Evolutionary conservation across 345 rosid species (phyloP).

Genomic region (Trapa bicornis): DNA sequence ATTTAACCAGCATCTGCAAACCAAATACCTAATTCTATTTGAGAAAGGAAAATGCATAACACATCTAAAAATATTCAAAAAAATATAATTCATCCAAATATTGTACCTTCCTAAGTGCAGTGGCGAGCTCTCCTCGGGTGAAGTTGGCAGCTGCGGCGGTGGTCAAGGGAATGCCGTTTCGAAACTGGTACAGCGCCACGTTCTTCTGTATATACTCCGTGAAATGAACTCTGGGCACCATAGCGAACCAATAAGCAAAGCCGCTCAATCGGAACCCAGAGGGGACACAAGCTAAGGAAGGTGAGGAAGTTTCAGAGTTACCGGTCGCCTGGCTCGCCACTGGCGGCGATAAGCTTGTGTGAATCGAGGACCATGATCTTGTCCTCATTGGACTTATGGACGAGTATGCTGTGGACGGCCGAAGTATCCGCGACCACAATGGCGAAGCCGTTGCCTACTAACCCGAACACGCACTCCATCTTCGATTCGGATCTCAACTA

Average conservation of each 20-base stretch:
- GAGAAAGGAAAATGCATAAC: background rate
- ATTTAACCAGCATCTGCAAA: background rate
- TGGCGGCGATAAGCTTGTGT: constrained; percentile 90
- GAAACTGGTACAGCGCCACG: constrained; percentile 80
- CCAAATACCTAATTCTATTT: background rate
- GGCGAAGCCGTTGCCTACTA: constrained; percentile 81
- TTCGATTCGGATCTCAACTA: background rate
- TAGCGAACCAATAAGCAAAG: background rate
- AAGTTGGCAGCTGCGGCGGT: constrained; percentile 87
- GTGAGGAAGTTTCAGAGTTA: constrained; percentile 7
- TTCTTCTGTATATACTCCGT: constrained; percentile 96
- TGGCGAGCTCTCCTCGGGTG: constrained; percentile 87
- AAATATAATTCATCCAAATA: constrained; percentile 1
- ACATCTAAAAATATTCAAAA: background rate
- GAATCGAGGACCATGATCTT: constrained; percentile 94
- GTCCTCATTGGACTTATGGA: constrained; percentile 91
- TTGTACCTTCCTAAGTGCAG: constrained; percentile 84
- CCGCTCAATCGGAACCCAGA: background rate
- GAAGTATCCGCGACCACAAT: constrained; percentile 78
- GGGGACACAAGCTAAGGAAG: background rate
- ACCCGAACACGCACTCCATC: constrained; percentile 96
- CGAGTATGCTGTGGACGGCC: constrained; percentile 81
- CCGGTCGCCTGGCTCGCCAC: constrained; percentile 97
- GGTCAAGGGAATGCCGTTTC: constrained; percentile 85
- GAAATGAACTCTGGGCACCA: constrained; percentile 67